Conservation (phyloP, 1,284 basidiomycete genomes). For the Golubevia pallescens region DNA sequence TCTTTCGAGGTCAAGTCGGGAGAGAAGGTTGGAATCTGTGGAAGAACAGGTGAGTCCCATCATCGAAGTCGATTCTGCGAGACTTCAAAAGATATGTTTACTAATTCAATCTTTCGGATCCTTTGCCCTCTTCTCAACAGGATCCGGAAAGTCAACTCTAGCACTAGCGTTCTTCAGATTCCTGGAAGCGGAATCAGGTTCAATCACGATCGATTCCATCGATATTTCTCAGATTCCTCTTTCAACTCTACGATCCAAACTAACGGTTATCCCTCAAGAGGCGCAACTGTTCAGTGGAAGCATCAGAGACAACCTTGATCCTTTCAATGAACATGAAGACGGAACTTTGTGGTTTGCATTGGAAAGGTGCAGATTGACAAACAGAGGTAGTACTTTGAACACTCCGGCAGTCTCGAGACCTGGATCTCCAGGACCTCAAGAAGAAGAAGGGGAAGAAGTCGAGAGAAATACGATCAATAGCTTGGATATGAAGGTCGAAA, state of each 20-base stretch:
- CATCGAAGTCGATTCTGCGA: constrained; percentile 76
- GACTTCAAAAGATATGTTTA: constrained; percentile 80
- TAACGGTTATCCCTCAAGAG: constrained; percentile 77
- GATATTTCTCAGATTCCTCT: constrained; percentile 64
- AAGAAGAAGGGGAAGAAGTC: constrained; percentile 8
- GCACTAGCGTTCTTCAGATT: constrained; percentile 89
- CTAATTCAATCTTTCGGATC: too few relatives aligned
- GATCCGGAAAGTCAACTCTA: constrained; percentile 84
- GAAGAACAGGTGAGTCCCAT: neutral
- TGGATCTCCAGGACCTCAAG: neutral
- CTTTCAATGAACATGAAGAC: constrained; percentile 57
- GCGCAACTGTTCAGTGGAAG: constrained; percentile 51
- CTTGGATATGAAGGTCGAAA: constrained; percentile 53
- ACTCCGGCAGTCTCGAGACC: neutral
- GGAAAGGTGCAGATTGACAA: constrained; percentile 50
- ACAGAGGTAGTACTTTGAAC: neutral
- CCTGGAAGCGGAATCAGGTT: constrained; percentile 61
- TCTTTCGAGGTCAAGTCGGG: constrained; percentile 53
- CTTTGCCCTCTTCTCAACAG: constrained; percentile 70
- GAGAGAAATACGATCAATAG: constrained; percentile 41
- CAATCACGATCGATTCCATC: constrained; percentile 83
- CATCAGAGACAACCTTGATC: constrained; percentile 61
- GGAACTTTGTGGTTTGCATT: constrained; percentile 58
- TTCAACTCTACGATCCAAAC: constrained; percentile 69
- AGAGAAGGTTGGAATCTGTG: constrained; percentile 49